Percentiles rank a stretch among this genome's conserved stretches.
These are phyloP conservation scores for Pogostemon cablin DNA, from an alignment of 257 asterid genomes.

Conservation along the genomic window DNA sequence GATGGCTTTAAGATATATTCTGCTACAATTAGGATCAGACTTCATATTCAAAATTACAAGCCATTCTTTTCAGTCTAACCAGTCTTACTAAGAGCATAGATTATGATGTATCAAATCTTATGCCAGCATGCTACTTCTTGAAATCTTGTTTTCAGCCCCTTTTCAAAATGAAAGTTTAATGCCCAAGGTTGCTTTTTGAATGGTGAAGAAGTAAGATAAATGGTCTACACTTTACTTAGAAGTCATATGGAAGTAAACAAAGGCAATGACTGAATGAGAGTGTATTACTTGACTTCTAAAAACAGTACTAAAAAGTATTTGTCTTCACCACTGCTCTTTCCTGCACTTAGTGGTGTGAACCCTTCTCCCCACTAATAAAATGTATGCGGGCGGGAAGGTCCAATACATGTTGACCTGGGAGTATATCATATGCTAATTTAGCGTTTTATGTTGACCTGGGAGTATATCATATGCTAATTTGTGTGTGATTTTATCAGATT, in stretches of 20 bases:
- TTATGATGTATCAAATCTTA: background rate
- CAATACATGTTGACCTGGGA: background rate
- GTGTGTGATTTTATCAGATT: slow-evolving; percentile 52
- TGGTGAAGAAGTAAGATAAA: background rate
- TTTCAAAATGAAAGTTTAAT: background rate
- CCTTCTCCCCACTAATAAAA: background rate
- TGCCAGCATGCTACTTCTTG: background rate
- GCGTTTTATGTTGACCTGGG: background rate
- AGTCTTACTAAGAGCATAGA: background rate
- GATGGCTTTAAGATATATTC: background rate
- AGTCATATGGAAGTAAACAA: no score
- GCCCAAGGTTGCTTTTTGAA: slow-evolving; percentile 2
- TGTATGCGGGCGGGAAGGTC: background rate
- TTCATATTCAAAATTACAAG: background rate
- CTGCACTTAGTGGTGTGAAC: background rate
- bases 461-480: slow-evolving; percentile 17
- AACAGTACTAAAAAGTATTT: background rate
- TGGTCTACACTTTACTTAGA: background rate
- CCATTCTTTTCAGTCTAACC: background rate
- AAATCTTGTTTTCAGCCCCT: slow-evolving; percentile 1
- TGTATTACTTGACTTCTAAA: background rate
- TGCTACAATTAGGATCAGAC: background rate
- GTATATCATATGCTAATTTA: slow-evolving; percentile 10
- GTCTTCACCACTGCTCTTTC: background rate
- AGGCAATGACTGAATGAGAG: background rate